Base-by-base conservation (phyloP, 352 stramenopile species). In the Achlya hypogyna region DNA sequence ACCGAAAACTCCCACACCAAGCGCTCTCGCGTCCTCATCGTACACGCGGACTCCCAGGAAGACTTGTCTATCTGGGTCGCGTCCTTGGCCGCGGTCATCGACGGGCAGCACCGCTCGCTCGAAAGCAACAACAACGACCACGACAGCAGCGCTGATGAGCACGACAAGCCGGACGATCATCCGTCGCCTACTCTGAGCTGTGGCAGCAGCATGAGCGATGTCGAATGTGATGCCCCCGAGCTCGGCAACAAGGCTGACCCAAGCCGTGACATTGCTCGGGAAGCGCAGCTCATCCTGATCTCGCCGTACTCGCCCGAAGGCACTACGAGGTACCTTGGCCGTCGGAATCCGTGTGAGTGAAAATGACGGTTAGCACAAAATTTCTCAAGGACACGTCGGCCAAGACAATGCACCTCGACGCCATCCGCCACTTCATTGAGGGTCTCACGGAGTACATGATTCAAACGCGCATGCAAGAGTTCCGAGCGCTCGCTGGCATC, bases 11-110 rank as follows among this genome's bases (percentile, higher is more conserved):
- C 60, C 10, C 16, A 16, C 14, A 31, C 40, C 20, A 70, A 70
- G 35, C 43, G 53, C 20, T 74, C 64, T 53, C 81, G 86, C 27
- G 82, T 82, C 20, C 67, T 95, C 5, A 79, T 86, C 51, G 69
- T 93, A n/a, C 81, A 91, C 65, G 86, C 86, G 18, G 86, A 95
- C 68, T 92, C 78, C 49, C 80, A 95, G 75, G 86, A 95, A 74
- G 86, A 95, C 53, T 76, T 82, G 8, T 83, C 79, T 5, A 69
- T 93, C 16, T 95, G 86, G 86, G 69, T 92, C 32, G 82, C 86
- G 49, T 84, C 82, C 10, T 72, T 95, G 16, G 71, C 72, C 4
- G 86, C 83, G 2, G 83, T 89, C 25, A 75, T 79, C 1, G 78
- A 84, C 53, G 73, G 78, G 14, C 65, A 45, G 18, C 28, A 59